Evolutionary conservation across 371 early-diverging fungal genomes (phyloP).

Genomic region (Blakeslea trispora): DNA sequence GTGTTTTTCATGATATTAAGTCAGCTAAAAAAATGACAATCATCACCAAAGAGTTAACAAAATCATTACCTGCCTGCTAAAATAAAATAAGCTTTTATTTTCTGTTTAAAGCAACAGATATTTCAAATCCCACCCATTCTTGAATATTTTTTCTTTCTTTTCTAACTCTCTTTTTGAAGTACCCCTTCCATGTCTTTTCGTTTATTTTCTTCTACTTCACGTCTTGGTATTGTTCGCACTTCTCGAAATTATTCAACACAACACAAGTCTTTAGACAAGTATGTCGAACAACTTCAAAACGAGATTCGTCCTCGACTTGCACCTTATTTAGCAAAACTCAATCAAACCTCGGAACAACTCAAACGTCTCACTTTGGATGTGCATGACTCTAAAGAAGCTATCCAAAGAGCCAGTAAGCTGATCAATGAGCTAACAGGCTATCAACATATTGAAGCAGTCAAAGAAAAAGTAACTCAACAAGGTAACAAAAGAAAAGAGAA

Average conservation of each 20-base stretch:
- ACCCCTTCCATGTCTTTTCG: too few relatives aligned
- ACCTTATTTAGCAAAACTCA: constrained; percentile 31
- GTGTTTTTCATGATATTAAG: not conserved
- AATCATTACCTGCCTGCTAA: not conserved
- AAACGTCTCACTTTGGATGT: constrained; percentile 40
- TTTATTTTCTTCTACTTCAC: too few relatives aligned
- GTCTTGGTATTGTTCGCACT: too few relatives aligned
- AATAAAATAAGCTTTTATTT: too few relatives aligned
- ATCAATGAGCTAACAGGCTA: constrained; percentile 88
- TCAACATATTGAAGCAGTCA: constrained; percentile 72
- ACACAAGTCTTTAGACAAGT: constrained; percentile 3
- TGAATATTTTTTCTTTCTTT: too few relatives aligned
- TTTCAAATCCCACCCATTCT: too few relatives aligned
- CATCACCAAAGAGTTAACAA: not conserved
- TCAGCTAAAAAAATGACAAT: not conserved
- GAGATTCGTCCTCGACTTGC: constrained; percentile 32
- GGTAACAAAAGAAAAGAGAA: too few relatives aligned
- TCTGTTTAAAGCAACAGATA: too few relatives aligned
- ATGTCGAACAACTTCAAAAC: constrained; percentile 32
- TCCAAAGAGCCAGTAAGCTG: constrained; percentile 48
- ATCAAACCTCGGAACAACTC: constrained; percentile 31
- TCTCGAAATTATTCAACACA: too few relatives aligned
- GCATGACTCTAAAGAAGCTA: constrained; percentile 51
- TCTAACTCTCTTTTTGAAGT: too few relatives aligned
- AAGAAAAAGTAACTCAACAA: constrained; percentile 67